A percentile compares a stretch with the other conserved stretches of the same genome.
Evolutionary conservation across 176 grass and related monocot genomes (phyloP).

Genomic region (Cocos nucifera): DNA sequence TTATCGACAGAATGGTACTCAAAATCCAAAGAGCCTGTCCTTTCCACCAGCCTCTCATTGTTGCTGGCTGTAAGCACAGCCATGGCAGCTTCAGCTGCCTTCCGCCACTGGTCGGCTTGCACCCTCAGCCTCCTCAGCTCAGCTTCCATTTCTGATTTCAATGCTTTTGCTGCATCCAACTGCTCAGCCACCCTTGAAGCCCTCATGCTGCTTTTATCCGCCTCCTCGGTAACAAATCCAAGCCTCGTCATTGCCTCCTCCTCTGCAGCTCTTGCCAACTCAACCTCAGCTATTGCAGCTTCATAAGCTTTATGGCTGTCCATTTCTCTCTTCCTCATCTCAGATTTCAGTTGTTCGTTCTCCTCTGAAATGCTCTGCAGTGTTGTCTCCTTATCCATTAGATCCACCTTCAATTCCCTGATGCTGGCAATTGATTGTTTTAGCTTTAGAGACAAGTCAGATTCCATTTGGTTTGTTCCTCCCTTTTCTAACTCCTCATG

Average conservation of each 20-base stretch:
- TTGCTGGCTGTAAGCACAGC: slow-evolving; percentile 60
- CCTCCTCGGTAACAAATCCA: slow-evolving; percentile 16
- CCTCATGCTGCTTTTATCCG: slow-evolving; percentile 15
- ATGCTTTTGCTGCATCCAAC: slow-evolving; percentile 21
- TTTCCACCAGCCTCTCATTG: slow-evolving; percentile 62
- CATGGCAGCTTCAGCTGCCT: slow-evolving; percentile 87
- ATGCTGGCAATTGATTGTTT: slow-evolving; percentile 1
- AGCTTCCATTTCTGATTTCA: slow-evolving; percentile 51
- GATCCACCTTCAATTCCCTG: slow-evolving; percentile 28
- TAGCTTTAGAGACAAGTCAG: background rate
- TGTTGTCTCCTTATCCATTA: slow-evolving; percentile 37
- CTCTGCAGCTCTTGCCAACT: slow-evolving; percentile 9
- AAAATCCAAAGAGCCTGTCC: slow-evolving; percentile 34
- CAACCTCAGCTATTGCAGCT: slow-evolving; percentile 25
- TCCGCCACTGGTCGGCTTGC: slow-evolving; percentile 97
- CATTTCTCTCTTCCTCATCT: slow-evolving; percentile 11
- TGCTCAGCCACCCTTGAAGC: slow-evolving; percentile 4
- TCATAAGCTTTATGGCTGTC: slow-evolving; percentile 30
- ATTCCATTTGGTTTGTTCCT: slow-evolving; percentile 1
- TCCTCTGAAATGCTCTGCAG: slow-evolving; percentile 16
- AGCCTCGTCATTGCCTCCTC: slow-evolving; percentile 25
- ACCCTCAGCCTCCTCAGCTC: slow-evolving; percentile 75
- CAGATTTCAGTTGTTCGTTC: slow-evolving; percentile 20
- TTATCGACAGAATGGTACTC: slow-evolving; percentile 27
- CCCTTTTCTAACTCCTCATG: slow-evolving; percentile 16